phyloP scores from a whole-genome alignment of 2,329 filamentous ascomycete genomes.

The Claviceps monticola region DNA sequence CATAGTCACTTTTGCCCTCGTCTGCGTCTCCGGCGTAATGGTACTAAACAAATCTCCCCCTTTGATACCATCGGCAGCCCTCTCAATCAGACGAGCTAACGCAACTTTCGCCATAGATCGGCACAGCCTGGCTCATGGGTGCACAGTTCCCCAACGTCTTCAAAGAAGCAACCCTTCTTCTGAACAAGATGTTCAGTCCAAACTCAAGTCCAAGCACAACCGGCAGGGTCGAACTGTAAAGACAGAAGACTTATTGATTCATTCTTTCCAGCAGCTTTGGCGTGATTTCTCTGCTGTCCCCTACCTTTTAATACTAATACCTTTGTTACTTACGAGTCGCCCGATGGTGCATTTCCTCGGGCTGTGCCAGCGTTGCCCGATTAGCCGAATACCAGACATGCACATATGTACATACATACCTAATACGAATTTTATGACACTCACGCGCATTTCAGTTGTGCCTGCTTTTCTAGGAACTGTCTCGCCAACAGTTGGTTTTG shows the following conservation, averaged over 20 bases:
- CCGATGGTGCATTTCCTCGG: not conserved
- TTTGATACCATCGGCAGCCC: not conserved
- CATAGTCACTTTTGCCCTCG: conserved; percentile 53
- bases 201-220: conserved; percentile 10
- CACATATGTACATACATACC: not conserved
- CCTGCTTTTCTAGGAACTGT: not conserved
- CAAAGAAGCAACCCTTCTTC: conserved; percentile 12
- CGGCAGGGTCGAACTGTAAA: conserved; percentile 22
- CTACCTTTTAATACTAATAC: not conserved
- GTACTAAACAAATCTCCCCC: conserved; percentile 32
- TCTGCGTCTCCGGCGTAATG: conserved; percentile 64
- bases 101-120: conserved; percentile 40
- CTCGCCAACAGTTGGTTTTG: too few relatives aligned
- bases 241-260: conserved; percentile 1
- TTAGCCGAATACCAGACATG: not conserved
- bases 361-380: not conserved
- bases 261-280: not conserved
- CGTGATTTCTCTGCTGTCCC: not conserved
- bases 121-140: conserved; percentile 64
- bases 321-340: not conserved
- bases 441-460: not conserved
- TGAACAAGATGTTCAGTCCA: conserved; percentile 9
- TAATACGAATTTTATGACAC: not conserved
- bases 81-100: not conserved
- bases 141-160: conserved; percentile 56